Evolutionary conservation across 306 rosid genomes (phyloP), one percentile per base, ranked within the genome.

Genomic region (Cucurbita argyrosperma): DNA sequence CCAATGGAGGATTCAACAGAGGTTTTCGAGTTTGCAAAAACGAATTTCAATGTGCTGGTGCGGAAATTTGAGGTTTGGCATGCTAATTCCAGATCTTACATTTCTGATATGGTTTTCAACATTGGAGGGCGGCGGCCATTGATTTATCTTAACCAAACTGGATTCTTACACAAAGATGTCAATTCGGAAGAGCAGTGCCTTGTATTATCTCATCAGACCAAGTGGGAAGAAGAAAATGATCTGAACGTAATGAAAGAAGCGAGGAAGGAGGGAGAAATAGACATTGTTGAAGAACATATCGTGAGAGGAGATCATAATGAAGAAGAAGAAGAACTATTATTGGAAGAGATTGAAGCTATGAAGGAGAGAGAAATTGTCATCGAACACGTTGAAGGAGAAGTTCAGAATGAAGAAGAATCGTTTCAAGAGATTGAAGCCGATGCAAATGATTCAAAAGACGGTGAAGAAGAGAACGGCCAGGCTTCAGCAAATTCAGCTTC

Each of bases 121-220:
- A 75, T 83, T 61, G 71, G 81, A 79, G 90, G 81, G 76, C 80
- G 7, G 13, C 79, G 38, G 9, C 73, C 73, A n/a, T 60, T 81
- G 45, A 13, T 47, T 38, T 19, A 79, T 39, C 83, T 45, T 75
- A 92, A 92, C 86, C 74, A 88, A 82, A 84, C 88, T 51, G 26
- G 46, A 47, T 35, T 53, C 84, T 57, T 53, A 85, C 45, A 40
- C 0, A 85, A 76, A 21, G 76, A 58, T 77, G 65, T 1, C 19
- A 26, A 8, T 6, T 76, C 19, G 63, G 14, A 68, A 72, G 86
- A 81, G 35, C 74, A 68, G 40, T 80, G 43, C 59, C 75, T 80
- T 43, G 68, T 66, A 68, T 77, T 66, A 69, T 78, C 82, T 73
- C 84, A 76, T 72, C 77, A 8, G 3, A 61, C 39, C 50, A 21